Evolutionary conservation across 208 protist genomes (phyloP).

Genomic region (Vickermania spadyakhi): DNA sequence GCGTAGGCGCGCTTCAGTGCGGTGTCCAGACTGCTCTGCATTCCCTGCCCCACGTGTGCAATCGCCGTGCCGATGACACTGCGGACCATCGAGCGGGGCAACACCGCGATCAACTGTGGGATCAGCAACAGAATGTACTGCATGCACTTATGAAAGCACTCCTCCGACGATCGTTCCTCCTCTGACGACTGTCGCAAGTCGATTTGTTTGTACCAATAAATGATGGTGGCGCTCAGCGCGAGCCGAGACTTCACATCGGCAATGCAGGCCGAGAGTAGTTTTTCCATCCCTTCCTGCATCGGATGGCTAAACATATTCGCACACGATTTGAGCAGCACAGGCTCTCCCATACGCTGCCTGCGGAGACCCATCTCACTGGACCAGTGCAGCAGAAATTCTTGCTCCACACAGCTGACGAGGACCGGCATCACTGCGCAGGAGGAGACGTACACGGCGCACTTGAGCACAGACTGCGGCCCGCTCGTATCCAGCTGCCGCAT

Average conservation of each 20-base stretch:
- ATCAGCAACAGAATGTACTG: conserved; percentile 59
- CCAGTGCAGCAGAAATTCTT: conserved; percentile 83
- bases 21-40: conserved; percentile 49
- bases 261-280: conserved; percentile 47
- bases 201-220: conserved; percentile 59
- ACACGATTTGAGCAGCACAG: conserved; percentile 51
- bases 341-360: conserved; percentile 50
- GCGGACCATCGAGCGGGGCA: conserved; percentile 59
- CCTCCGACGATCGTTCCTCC: conserved; percentile 7
- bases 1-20: conserved; percentile 40
- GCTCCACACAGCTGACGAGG: conserved; percentile 77
- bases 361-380: conserved; percentile 43
- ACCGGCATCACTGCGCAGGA: conserved; percentile 70
- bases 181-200: conserved; percentile 19
- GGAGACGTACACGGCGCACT: conserved; percentile 66
- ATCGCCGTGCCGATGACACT: conserved; percentile 74
- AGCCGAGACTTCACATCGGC: conserved; percentile 52
- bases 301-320: conserved; percentile 61
- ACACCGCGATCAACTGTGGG: conserved; percentile 41
- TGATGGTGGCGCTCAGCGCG: conserved; percentile 27
- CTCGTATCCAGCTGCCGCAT: conserved; percentile 3
- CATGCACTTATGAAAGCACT: conserved; percentile 50
- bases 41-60: conserved; percentile 41
- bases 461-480: conserved; percentile 30
- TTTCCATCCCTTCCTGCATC: conserved; percentile 70